Evolutionary conservation across 352 stramenopile genomes (phyloP).

Genomic region (Globisporangium heterothallicum): DNA sequence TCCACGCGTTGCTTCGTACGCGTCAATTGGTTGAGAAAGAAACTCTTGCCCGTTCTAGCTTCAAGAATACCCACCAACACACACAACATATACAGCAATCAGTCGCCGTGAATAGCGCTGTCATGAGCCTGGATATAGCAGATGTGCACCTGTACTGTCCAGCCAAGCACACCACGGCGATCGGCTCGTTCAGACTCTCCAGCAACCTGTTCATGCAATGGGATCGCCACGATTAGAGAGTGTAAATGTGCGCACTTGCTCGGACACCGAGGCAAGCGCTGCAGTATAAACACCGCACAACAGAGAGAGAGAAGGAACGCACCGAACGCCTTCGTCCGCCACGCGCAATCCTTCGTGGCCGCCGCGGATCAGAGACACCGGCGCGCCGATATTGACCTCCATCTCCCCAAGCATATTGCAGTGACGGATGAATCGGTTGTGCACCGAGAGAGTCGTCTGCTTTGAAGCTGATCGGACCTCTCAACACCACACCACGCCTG

Average conservation of each 20-base stretch:
- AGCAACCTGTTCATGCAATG: conserved; percentile 32
- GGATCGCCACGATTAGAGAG: too few species aligned
- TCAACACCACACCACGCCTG: too few species aligned
- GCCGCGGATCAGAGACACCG: conserved; percentile 60
- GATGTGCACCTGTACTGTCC: conserved; percentile 63
- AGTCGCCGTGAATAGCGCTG: too few species aligned
- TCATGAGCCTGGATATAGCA: not conserved
- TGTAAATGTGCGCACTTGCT: too few species aligned
- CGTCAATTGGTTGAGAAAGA: conserved; percentile 84
- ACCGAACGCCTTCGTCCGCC: conserved; percentile 49
- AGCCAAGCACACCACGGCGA: conserved; percentile 75
- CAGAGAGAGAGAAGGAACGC: not conserved
- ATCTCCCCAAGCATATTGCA: conserved; percentile 1
- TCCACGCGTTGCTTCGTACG: conserved; percentile 3
- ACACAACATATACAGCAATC: too few species aligned
- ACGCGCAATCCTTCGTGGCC: conserved; percentile 43
- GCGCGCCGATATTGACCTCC: conserved; percentile 15
- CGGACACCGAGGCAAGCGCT: too few species aligned
- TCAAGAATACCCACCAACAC: not conserved
- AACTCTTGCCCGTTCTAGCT: conserved; percentile 80
- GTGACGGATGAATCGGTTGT: too few species aligned
- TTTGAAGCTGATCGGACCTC: too few species aligned
- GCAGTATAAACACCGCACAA: too few species aligned
- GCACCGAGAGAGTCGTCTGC: too few species aligned
- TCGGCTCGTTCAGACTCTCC: conserved; percentile 53